Conservation (phyloP, 331 rosid genomes). For the Acacia pycnantha region DNA sequence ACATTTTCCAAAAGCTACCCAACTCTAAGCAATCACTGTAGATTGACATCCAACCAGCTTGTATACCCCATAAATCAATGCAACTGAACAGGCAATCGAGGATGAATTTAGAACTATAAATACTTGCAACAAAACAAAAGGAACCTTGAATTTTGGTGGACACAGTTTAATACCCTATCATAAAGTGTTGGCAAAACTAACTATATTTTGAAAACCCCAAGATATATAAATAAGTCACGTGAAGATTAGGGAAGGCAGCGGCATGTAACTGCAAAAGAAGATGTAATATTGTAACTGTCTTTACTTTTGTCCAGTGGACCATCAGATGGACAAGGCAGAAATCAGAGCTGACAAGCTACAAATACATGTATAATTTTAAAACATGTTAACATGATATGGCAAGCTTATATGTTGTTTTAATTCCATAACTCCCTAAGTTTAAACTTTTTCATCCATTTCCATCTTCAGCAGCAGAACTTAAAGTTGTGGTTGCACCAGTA, state of each 20-base stretch:
- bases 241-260: neutral
- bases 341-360: neutral
- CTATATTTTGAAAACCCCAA: constrained; percentile 5
- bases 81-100: constrained; percentile 19
- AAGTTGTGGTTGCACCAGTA: constrained; percentile 1
- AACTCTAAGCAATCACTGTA: neutral
- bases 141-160: constrained; percentile 7
- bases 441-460: neutral
- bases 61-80: neutral
- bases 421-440: neutral
- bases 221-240: neutral
- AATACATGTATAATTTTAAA: neutral
- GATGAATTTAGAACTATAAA: constrained; percentile 7
- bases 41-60: constrained; percentile 21
- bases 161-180: neutral
- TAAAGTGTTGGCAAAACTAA: neutral
- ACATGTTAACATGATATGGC: neutral
- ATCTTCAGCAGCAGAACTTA: neutral
- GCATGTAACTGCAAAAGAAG: neutral
- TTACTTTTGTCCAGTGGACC: neutral
- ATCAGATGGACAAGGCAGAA: neutral
- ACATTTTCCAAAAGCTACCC: constrained; percentile 10
- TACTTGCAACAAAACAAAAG: neutral
- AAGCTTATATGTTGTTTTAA: neutral
- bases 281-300: neutral